phyloP scores from a whole-genome alignment of 1,284 basidiomycete species.

The Cryptococcus sp. region DNA sequence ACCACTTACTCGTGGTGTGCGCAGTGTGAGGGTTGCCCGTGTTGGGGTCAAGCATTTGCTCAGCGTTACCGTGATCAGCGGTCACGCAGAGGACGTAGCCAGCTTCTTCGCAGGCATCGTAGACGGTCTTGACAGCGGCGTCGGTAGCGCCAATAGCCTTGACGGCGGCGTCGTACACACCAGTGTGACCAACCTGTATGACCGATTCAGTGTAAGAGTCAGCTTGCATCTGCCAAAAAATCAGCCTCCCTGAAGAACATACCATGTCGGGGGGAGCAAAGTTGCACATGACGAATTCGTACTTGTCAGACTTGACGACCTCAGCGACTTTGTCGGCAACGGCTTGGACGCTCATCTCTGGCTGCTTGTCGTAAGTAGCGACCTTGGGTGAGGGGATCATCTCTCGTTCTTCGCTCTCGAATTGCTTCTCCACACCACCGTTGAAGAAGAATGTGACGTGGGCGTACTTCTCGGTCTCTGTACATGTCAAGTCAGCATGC shows the following conservation, averaged over 20 bases:
- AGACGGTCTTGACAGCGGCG: conserved; percentile 78
- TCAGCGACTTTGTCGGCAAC: conserved; percentile 88
- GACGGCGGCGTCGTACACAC: conserved; percentile 82
- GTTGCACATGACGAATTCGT: conserved; percentile 93
- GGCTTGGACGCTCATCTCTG: conserved; percentile 79
- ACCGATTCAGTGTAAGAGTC: neutral
- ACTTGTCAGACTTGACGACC: conserved; percentile 66
- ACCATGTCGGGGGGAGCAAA: conserved; percentile 95
- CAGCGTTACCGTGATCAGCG: conserved; percentile 84
- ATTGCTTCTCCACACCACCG: conserved; percentile 88
- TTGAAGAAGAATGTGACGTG: conserved; percentile 98
- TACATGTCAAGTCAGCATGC: neutral
- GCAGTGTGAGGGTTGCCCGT: conserved; percentile 74
- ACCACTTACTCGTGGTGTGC: conserved; percentile 51
- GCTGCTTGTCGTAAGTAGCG: conserved; percentile 82
- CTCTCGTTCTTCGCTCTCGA: conserved; percentile 74
- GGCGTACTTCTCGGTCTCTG: conserved; percentile 91
- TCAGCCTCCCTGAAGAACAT: conserved; percentile 15
- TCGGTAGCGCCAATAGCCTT: conserved; percentile 80
- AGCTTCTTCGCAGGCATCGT: conserved; percentile 76
- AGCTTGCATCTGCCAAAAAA: neutral
- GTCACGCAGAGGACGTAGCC: conserved; percentile 84
- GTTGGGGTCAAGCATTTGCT: conserved; percentile 79
- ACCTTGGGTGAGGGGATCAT: conserved; percentile 89
- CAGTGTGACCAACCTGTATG: conserved; percentile 78